A percentile compares a stretch with the other conserved stretches of the same genome.
These are phyloP conservation scores for Tilletia walkeri DNA, from an alignment of 1,284 basidiomycete genomes.

Conservation along the genomic window DNA sequence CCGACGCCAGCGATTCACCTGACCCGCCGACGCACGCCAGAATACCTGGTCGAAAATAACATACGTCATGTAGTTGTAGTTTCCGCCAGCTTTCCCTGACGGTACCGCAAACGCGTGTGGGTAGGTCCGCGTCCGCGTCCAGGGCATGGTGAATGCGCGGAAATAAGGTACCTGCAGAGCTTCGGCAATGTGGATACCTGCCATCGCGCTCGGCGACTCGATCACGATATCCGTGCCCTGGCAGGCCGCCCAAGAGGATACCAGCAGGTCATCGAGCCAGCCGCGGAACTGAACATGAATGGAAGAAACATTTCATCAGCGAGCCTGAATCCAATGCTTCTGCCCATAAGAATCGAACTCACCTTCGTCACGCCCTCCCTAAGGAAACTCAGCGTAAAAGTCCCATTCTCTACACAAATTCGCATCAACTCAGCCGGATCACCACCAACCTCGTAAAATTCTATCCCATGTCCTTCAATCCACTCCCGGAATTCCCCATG, in stretches of 20 bases:
- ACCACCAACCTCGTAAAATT: slow-evolving; percentile 87
- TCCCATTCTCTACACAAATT: slow-evolving; percentile 63
- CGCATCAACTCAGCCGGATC: slow-evolving; percentile 87
- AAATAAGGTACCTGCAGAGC: slow-evolving; percentile 89
- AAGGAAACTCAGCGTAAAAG: slow-evolving; percentile 89
- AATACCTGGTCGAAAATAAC: slow-evolving; percentile 97
- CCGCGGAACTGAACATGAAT: slow-evolving; percentile 72
- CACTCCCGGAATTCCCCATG: slow-evolving; percentile 92
- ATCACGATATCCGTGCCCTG: slow-evolving; percentile 88
- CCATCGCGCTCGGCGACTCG: slow-evolving; percentile 95
- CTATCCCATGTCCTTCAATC: slow-evolving; percentile 87
- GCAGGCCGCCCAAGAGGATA: slow-evolving; percentile 91
- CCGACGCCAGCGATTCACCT: slow-evolving; percentile 90
- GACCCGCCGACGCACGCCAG: slow-evolving; percentile 81
- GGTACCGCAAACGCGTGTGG: slow-evolving; percentile 98
- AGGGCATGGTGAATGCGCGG: slow-evolving; percentile 80
- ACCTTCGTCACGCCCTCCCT: slow-evolving; percentile 86
- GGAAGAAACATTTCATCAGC: neutral
- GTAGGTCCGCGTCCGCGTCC: slow-evolving; percentile 78
- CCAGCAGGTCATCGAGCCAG: slow-evolving; percentile 92
- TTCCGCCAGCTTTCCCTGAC: slow-evolving; percentile 79
- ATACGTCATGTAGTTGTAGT: slow-evolving; percentile 97
- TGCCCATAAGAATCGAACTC: slow-evolving; percentile 16
- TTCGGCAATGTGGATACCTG: slow-evolving; percentile 97
- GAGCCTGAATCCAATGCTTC: no score